Evolutionary conservation across 2,329 filamentous ascomycete genomes (phyloP), one percentile per base, ranked within the genome.

Genomic region (Exophiala oligosperma): DNA sequence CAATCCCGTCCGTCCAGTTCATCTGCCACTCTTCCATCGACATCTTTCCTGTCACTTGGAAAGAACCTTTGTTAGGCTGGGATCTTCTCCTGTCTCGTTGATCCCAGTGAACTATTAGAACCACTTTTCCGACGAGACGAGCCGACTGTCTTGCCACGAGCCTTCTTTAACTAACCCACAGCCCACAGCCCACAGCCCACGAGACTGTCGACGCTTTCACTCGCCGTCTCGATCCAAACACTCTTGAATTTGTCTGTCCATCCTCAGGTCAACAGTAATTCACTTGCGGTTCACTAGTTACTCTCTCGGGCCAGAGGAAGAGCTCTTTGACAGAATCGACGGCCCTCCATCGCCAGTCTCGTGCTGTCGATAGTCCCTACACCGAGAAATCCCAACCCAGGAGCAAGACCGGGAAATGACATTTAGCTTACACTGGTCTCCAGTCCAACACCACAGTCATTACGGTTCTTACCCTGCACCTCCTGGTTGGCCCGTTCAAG

Each of bases 401-500:
- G 21, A 23, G 21, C 38, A 23, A 23, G 14, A 41, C 38, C 21
- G 12, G 56, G 59, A 56, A 52, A 61, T 61, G 59, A 55, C 52
- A 52, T 56, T 58, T 61, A 46, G 56, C 29, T 47, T 52, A 38
- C 44, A 56, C 28, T 49, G 50, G 17, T 17, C 41, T 26, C 52
- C 56, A 35, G n/a, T 41, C n/a, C 38, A 41, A 17, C 38, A 35
- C 37, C 53, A 53, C 55, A 51, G 40, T 53, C 52, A 43, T 49
- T 56, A 53, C 56, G 23, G 54, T 47, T 41, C 49, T 35, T 47
- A 47, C 40, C 35, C 51, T 40, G 5, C 49, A 17, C 48, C 38
- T 54, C 64, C 65, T 53, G 70, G 68, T 65, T 70, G 64, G 67
- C 69, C 69, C 57, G 64, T 70, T 56, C 67, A 65, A 67, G 64